Base-by-base conservation (phyloP, 768 basidiomycete species). In the Naganishia vaughanmartiniae region DNA sequence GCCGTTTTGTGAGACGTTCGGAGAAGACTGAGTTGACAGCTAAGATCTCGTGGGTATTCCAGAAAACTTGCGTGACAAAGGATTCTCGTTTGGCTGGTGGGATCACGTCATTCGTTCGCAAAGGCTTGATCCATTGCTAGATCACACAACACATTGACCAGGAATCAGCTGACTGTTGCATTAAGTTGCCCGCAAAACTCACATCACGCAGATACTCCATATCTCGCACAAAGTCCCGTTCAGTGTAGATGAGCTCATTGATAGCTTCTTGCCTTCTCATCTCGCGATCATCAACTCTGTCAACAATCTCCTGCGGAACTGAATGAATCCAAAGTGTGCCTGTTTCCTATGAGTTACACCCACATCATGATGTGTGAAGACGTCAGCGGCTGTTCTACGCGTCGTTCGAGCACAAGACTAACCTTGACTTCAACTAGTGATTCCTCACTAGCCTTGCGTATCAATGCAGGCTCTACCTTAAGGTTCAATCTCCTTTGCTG, bases 131-230 rank as follows among this genome's bases (percentile, higher is more conserved):
- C 96, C 96, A 99, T 66, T 85, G 85, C 93, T 95, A 70, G 12
- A 51, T n/a, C 4, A n/a, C 3, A 51, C n/a, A n/a, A 21, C 7
- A 51, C 6, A 51, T 51, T 51, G n/a, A 46, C 24, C n/a, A 24
- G 7, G 48, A 51, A 51, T 51, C 24, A 51, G 48, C 24, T 24
- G 48, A 51, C n/a, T 26, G n/a, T 4, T 6, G 24, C 48, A 21
- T n/a, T 3, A n/a, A 7, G n/a, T 24, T 4, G 24, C 4, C 24
- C 4, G 19, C 76, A 42, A 66, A 21, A 73, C 91, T 76, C 77
- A 95, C 91, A 79, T 98, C 95, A 73, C 94, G 89, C 56, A 99
- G 86, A 78, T 98, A 98, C 82, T 99, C 96, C 87, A 98, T 87
- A 82, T 97, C 96, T 69, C 92, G 87, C 54, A 99, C 94, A 81